Percentiles rank a stretch among this genome's conserved stretches.
Evolutionary conservation across 2,329 filamentous ascomycete genomes (phyloP).

Genomic region (Diaporthe humulicola): DNA sequence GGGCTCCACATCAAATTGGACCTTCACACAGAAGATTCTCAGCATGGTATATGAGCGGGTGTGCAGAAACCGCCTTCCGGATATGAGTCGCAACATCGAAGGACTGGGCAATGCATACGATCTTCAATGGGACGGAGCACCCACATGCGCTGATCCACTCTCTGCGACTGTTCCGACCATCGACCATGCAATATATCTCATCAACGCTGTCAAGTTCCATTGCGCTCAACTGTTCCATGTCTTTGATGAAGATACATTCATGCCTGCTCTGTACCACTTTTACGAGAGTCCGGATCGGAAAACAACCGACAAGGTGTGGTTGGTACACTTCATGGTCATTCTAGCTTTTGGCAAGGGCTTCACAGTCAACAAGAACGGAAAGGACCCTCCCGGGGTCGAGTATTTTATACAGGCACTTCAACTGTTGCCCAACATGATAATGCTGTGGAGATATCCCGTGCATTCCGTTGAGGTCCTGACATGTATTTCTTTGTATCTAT

Average conservation of each 20-base stretch:
- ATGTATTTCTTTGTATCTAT: conserved; percentile 64
- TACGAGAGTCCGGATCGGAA: conserved; percentile 41
- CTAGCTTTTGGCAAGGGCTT: conserved; percentile 69
- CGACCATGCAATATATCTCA: conserved; percentile 64
- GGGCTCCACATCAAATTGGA: conserved; percentile 69
- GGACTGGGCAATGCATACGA: conserved; percentile 24
- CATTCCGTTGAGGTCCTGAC: conserved; percentile 58
- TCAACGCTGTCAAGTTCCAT: conserved; percentile 70
- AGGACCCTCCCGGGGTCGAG: conserved; percentile 60
- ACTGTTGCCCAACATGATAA: conserved; percentile 40
- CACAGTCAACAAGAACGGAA: conserved; percentile 53
- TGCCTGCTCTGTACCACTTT: conserved; percentile 49
- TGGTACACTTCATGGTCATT: conserved; percentile 66
- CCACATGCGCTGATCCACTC: conserved; percentile 56
- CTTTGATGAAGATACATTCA: conserved; percentile 66
- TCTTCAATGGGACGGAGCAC: conserved; percentile 36
- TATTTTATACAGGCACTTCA: conserved; percentile 60
- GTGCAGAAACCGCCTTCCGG: conserved; percentile 7
- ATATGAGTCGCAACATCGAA: background rate
- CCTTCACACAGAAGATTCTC: conserved; percentile 63
- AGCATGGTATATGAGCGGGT: conserved; percentile 58
- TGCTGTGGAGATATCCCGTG: conserved; percentile 23
- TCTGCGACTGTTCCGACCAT: conserved; percentile 62
- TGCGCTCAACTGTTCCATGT: conserved; percentile 67
- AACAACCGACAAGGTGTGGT: conserved; percentile 55